Evolutionary conservation across 371 early-diverging fungal species (phyloP).

Genomic region (Mortierella sp.): DNA sequence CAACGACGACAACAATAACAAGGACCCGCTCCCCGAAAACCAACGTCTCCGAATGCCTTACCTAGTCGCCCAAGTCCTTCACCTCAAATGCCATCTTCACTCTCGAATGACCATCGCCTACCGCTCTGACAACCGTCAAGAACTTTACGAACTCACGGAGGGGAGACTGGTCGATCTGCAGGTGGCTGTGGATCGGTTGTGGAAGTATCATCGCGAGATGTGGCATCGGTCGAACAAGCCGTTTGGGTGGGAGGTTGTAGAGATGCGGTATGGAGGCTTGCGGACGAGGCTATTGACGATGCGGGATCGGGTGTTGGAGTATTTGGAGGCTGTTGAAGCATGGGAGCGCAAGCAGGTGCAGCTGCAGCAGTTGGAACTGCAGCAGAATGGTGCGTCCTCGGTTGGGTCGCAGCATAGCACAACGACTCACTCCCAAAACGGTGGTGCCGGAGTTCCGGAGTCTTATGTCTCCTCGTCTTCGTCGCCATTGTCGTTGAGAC

Average conservation of each 20-base stretch:
- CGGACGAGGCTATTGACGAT: constrained; percentile 81
- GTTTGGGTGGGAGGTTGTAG: constrained; percentile 89
- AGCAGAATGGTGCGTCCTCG: constrained; percentile 37
- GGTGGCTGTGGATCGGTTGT: constrained; percentile 76
- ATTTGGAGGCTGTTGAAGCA: constrained; percentile 58
- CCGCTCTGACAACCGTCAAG: constrained; percentile 57
- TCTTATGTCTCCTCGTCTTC: not conserved
- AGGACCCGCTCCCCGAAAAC: constrained; percentile 75
- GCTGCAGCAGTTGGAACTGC: constrained; percentile 43
- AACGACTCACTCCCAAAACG: not conserved
- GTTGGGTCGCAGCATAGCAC: constrained; percentile 19
- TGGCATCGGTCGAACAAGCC: constrained; percentile 87
- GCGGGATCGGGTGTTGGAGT: constrained; percentile 79
- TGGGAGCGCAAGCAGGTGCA: constrained; percentile 43
- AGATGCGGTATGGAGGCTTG: constrained; percentile 86
- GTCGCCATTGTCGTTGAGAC: constrained; percentile 2
- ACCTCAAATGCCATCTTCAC: constrained; percentile 79
- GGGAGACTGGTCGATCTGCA: constrained; percentile 68
- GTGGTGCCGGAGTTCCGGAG: not conserved
- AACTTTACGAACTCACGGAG: constrained; percentile 50
- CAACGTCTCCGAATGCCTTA: constrained; percentile 76
- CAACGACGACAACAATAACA: constrained; percentile 15
- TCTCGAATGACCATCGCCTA: constrained; percentile 76
- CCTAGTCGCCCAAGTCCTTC: constrained; percentile 74
- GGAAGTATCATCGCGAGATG: constrained; percentile 82